These are phyloP conservation scores for Pichia kudriavzevii DNA, from an alignment of 1,139 yeast genomes.

Conservation along the genomic window DNA sequence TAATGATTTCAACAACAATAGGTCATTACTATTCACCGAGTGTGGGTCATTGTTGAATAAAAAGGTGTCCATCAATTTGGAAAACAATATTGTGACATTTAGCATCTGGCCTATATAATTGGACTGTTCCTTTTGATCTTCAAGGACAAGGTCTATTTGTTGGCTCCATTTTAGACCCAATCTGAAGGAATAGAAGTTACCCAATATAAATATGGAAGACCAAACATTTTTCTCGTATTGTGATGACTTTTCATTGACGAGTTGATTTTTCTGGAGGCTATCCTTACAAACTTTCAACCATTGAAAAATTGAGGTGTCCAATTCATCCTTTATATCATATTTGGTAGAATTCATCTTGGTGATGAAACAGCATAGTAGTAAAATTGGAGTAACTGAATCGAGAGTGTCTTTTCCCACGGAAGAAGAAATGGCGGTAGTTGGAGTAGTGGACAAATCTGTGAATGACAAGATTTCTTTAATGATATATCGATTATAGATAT, in stretches of 20 bases:
- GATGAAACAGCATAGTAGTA: conserved; percentile 24
- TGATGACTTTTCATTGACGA: conserved; percentile 13
- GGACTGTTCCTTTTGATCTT: conserved; percentile 12
- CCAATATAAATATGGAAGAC: conserved; percentile 21
- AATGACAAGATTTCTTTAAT: conserved; percentile 9
- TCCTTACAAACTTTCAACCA: conserved; percentile 21
- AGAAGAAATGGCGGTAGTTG: no score
- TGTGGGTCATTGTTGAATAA: conserved; percentile 13
- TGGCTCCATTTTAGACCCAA: conserved; percentile 23
- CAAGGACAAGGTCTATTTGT: conserved; percentile 16
- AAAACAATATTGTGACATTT: conserved; percentile 15
- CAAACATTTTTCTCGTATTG: conserved; percentile 18
- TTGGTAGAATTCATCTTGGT: conserved; percentile 11
- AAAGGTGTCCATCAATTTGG: conserved; percentile 19
- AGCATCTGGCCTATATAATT: conserved; percentile 18
- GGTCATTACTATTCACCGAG: conserved; percentile 11
- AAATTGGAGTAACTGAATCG: conserved; percentile 18
- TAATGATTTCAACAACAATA: conserved; percentile 18
- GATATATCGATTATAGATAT: conserved; percentile 15
- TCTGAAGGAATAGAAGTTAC: conserved; percentile 21
- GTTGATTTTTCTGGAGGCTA: conserved; percentile 15
- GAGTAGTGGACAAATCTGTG: no score
- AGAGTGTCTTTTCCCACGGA: conserved; percentile 8
- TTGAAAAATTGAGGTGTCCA: conserved; percentile 18
- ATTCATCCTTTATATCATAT: conserved; percentile 11